Percentiles rank a stretch among this genome's conserved stretches.
Evolutionary conservation across 768 basidiomycete species (phyloP).

Genomic region (Lanmaoa pseudosensibilis): DNA sequence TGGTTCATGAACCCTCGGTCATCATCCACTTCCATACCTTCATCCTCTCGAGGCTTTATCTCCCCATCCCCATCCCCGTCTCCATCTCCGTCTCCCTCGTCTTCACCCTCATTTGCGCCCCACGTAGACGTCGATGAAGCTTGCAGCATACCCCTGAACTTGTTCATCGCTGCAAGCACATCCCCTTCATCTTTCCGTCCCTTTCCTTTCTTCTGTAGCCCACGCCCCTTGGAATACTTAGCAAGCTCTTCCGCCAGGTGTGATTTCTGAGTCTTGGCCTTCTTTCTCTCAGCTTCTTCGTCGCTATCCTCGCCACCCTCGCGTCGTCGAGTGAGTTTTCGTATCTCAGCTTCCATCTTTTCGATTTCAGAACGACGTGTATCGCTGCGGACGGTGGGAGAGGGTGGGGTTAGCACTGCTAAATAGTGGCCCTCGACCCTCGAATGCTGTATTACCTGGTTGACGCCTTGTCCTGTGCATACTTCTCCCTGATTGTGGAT

Average conservation of each 20-base stretch:
- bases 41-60: conserved; percentile 36
- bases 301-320: conserved; percentile 62
- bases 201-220: conserved; percentile 54
- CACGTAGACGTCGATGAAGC: conserved; percentile 33
- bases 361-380: conserved; percentile 75
- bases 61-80: conserved; percentile 13
- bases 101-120: conserved; percentile 26
- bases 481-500: conserved; percentile 70
- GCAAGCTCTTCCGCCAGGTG: conserved; percentile 79
- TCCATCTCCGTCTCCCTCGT: conserved; percentile 9
- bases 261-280: conserved; percentile 61
- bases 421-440: neutral
- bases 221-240: conserved; percentile 71
- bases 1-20: conserved; percentile 77
- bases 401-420: neutral
- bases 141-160: conserved; percentile 72
- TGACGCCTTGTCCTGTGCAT: conserved; percentile 68
- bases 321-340: conserved; percentile 65
- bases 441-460: conserved; percentile 44
- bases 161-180: conserved; percentile 64
- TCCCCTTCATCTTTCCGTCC: conserved; percentile 71
- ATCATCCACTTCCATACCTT: conserved; percentile 72
- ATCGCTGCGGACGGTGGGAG: conserved; percentile 39
- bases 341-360: conserved; percentile 86
- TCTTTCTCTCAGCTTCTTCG: conserved; percentile 54